A percentile compares a stretch with the other conserved stretches of the same genome.
Conservation (phyloP, 106 monocot species). For the Xerophyta viscosa region DNA sequence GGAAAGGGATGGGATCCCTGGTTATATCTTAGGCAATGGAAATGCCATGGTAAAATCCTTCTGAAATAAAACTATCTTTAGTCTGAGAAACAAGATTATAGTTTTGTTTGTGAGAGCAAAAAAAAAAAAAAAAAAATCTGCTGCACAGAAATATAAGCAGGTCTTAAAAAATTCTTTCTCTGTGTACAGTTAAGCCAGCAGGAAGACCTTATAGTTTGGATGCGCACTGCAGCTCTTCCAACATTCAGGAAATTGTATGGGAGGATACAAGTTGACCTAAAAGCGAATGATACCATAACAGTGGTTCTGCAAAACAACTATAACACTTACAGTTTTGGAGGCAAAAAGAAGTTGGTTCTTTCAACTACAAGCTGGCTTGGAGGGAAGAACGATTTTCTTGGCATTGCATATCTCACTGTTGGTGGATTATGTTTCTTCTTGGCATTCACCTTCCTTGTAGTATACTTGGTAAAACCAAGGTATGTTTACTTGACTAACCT, state of each 20-base stretch:
- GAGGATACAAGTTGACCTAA: constrained; percentile 39
- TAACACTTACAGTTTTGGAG: constrained; percentile 51
- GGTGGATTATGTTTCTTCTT: constrained; percentile 49
- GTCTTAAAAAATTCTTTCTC: too few relatives aligned
- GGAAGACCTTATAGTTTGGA: constrained; percentile 72
- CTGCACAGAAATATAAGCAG: too few relatives aligned
- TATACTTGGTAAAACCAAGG: constrained; percentile 38
- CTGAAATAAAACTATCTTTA: too few relatives aligned
- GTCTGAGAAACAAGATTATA: too few relatives aligned
- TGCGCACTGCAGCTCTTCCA: constrained; percentile 62
- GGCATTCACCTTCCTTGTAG: constrained; percentile 27
- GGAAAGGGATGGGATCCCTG: too few relatives aligned
- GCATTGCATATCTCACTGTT: constrained; percentile 42
- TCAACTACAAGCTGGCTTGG: constrained; percentile 59
- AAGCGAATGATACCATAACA: constrained; percentile 24
- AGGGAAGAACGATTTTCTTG: constrained; percentile 61
- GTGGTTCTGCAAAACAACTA: constrained; percentile 49
- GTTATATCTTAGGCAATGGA: too few relatives aligned
- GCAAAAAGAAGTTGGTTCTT: constrained; percentile 58
- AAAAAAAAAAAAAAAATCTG: too few relatives aligned
- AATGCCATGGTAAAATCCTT: too few relatives aligned
- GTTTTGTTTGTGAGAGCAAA: background rate
- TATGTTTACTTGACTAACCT: constrained; percentile 8
- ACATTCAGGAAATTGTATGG: constrained; percentile 61
- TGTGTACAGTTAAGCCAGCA: constrained; percentile 37